Evolutionary conservation across 805 yeast species (phyloP).

Genomic region (Hermanozyma aechmeae): DNA sequence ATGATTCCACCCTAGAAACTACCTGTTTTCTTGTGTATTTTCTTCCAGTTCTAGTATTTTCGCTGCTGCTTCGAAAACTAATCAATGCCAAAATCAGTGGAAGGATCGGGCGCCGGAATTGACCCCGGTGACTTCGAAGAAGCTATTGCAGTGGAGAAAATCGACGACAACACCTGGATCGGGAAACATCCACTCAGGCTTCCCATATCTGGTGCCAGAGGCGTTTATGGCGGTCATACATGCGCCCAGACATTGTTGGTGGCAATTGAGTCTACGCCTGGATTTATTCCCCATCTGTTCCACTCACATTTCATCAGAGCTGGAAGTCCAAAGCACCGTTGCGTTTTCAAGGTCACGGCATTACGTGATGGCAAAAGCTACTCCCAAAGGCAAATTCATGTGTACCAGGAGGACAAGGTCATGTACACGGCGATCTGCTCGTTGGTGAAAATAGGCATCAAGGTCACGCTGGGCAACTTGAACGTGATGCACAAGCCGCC

Average conservation of each 20-base stretch:
- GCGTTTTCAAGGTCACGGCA: conserved; percentile 44
- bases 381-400: conserved; percentile 43
- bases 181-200: conserved; percentile 27
- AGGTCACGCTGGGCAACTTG: conserved; percentile 2
- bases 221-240: conserved; percentile 64
- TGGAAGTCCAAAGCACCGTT: conserved; percentile 37
- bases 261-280: conserved; percentile 38
- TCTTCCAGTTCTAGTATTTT: background rate
- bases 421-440: conserved; percentile 45
- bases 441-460: conserved; percentile 16
- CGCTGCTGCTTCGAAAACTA: background rate
- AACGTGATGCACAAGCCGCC: conserved; percentile 11
- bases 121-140: conserved; percentile 7
- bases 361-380: conserved; percentile 46
- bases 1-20: too few relatives aligned
- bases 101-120: background rate
- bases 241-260: conserved; percentile 60
- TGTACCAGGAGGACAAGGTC: conserved; percentile 43
- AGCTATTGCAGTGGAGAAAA: conserved; percentile 5
- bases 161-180: conserved; percentile 11
- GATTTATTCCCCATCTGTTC: conserved; percentile 45
- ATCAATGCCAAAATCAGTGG: background rate
- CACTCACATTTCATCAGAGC: conserved; percentile 55
- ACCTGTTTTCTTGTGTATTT: background rate
- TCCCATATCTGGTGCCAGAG: conserved; percentile 42